Base-by-base conservation (phyloP, 257 asterid genomes). In the Nemophila menziesii region DNA sequence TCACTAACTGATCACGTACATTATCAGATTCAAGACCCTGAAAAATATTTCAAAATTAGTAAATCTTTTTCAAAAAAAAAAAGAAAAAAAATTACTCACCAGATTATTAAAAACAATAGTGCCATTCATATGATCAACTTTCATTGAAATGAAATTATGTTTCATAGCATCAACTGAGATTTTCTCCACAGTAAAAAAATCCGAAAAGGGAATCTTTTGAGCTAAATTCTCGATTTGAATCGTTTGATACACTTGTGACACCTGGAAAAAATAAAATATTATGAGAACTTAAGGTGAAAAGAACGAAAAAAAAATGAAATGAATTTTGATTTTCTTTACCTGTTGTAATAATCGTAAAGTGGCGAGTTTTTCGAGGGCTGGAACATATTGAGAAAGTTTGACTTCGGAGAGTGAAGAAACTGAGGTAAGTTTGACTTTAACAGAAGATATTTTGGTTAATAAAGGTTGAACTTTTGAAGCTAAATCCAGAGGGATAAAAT, bases 1-100 rank as follows among this genome's bases (percentile, higher is more conserved):
- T 13, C 42, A 74, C 52, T 43, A 87, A 62, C 55, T 83, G 97
- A 49, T 72, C 78, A 16, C 66, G 61, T 22, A 80, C 62, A 43
- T 78, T 92, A 37, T 75, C 92, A 39, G 95, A 70, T 43, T 83
- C 93, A 36, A 87, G 77, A 65, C 60, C 73, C 97, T 87, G 71
- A 51, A 42, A n/a, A 8, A 38, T 10, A 37, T 13, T n/a, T 38
- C 18, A 14, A 8, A 37, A 13, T 20, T n/a, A n/a, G n/a, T n/a
- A n/a, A n/a, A n/a, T n/a, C n/a, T n/a, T n/a, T n/a, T n/a, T n/a
- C n/a, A n/a, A n/a, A n/a, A n/a, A n/a, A n/a, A 22, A 2, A 18
- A 41, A 11, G 12, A 41, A 15, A 1, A 16, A 57, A 12, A 37
- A 38, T 45, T 52, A 56, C 53, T 57, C 47, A 87, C 97, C 97